phyloP scores from a whole-genome alignment of 768 basidiomycete genomes.

The Tulasnella sp. region DNA sequence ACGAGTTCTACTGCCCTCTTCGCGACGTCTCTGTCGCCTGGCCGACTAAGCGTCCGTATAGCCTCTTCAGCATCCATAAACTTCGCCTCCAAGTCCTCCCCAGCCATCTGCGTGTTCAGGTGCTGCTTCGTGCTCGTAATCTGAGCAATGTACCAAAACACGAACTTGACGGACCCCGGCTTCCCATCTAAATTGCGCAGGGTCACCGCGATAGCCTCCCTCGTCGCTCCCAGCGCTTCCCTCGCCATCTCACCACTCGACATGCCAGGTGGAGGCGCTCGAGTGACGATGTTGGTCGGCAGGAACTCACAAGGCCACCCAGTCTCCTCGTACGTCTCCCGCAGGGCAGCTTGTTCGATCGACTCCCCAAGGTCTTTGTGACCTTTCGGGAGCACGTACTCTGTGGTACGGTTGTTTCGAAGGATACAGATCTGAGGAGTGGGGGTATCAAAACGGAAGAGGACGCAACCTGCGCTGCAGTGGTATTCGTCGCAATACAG shows the following conservation, averaged over 20 bases:
- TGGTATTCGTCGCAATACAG: constrained; percentile 24
- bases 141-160: constrained; percentile 28
- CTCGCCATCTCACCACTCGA: constrained; percentile 31
- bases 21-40: constrained; percentile 27
- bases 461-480: constrained; percentile 22
- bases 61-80: constrained; percentile 25
- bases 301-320: constrained; percentile 53
- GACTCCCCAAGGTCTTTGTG: constrained; percentile 48
- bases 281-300: constrained; percentile 49
- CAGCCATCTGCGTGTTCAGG: constrained; percentile 21
- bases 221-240: constrained; percentile 10
- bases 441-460: constrained; percentile 21
- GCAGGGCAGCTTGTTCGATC: constrained; percentile 48
- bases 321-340: constrained; percentile 65
- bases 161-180: constrained; percentile 18
- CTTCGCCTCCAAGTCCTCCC: constrained; percentile 20
- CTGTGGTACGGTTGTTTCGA: constrained; percentile 33
- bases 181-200: constrained; percentile 15
- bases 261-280: constrained; percentile 49
- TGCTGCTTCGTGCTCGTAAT: constrained; percentile 22
- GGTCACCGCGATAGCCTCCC: constrained; percentile 26
- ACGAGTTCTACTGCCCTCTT: constrained; percentile 26
- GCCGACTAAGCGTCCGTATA: constrained; percentile 17
- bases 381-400: constrained; percentile 55
- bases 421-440: constrained; percentile 34